Base-by-base conservation (phyloP, 768 basidiomycete genomes). In the Tricholoma furcatifolium region DNA sequence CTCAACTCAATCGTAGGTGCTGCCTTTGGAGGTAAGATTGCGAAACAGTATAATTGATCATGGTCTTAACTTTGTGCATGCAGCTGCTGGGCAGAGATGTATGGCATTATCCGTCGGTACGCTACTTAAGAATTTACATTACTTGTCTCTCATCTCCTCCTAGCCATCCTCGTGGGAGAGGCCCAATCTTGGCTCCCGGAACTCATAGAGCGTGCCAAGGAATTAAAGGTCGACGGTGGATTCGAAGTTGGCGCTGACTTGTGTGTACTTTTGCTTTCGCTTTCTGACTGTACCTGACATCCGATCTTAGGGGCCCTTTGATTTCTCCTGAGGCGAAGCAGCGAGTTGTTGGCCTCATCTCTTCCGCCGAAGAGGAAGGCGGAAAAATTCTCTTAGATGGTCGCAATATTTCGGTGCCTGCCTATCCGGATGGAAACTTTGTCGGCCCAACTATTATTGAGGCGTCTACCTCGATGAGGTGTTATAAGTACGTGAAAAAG, bases 41-140 rank as follows among this genome's bases (percentile, higher is more conserved):
- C 3, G 10, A n/a, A 20, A 54, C 2, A 41, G 20, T 38, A 2
- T 35, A 47, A 42, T 45, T 51, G 27, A 64, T 6, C 12, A 35
- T 27, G 30, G 38, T 40, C 31, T 53, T 17, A 43, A 47, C 35
- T 27, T 50, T 39, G 36, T 65, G 50, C 39, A 11, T 66, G 57
- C 64, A 82, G 96, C 96, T 58, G 96, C 96, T 27, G 96, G 96
- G 11, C 96, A 98, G 68, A 82, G 97, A 52, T 98, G 95, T 73
- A 98, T 97, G 95, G 95, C 93, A 11, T 73, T 96, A 39, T 96
- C 93, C 11, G 93, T 95, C 30, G 89, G 92, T 88, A 57, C 63
- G 84, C 61, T 45, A 12, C 36, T 8, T 40, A 17, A 27, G 15
- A 14, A 12, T 3, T 31, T 21, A 27, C 4, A 23, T 39, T 41